Evolutionary conservation across 2,329 filamentous ascomycete genomes (phyloP), one percentile per base, ranked within the genome.

Genomic region (Aspergillus fischeri): DNA sequence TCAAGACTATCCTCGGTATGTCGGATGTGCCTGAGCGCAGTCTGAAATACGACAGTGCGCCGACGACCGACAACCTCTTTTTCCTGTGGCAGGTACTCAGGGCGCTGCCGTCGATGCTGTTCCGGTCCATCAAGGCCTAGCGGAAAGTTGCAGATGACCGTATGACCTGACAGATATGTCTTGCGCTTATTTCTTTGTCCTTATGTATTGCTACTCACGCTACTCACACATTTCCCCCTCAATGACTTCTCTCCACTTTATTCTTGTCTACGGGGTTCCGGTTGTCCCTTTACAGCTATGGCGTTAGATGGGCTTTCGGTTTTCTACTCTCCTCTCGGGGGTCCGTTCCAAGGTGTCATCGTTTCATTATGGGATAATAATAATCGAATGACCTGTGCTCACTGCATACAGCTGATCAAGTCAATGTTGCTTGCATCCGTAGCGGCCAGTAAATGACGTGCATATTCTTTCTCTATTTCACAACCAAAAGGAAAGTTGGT

Each of bases 11-110:
- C 25, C 67, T 72, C 41, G 58, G 58, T 17, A 65, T 72, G 58
- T 73, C 73, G 6, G 74, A 75, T 52, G 65, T 76, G 1, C 62
- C 63, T 2, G 62, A 65, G 6, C 63, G 71, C 6, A 21, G 52
- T 1, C 41, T 62, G 32, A 58, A 68, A 20, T 76, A 75, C 60
- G 58, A 61, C 5, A 61, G 44, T 32, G 42, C 53, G 1, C 44
- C 56, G 2, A 55, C 42, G 9, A 35, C 14, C 5, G 60, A 65
- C 41, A 57, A 53, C 5, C 17, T 35, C 0, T 63, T 58, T 28
- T 55, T 67, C 38, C 4, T 65, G 24, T 62, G 60, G 58, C 65
- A 66, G 45, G 49, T 67, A 17, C 9, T 65, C 3, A 51, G 49
- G 25, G 58, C 64, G 1, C 3, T 67, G 9, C 61, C 61, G 27